phyloP scores from a whole-genome alignment of 1,284 basidiomycete genomes.

The Trichosporon asahii region DNA sequence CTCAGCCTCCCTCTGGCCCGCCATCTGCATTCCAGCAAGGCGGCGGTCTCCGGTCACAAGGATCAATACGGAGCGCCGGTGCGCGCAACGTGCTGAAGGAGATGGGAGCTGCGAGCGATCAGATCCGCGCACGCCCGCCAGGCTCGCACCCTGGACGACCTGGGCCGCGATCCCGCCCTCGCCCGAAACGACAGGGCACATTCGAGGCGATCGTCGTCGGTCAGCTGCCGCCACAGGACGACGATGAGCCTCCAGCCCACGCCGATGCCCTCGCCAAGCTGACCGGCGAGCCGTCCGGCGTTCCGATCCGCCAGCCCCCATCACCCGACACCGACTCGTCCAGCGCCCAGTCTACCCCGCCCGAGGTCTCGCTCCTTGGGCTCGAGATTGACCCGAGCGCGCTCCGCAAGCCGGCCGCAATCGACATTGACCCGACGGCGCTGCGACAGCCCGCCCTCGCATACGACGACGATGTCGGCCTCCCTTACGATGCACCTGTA shows the following conservation, averaged over 20 bases:
- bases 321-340: background rate
- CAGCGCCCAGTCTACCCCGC: background rate
- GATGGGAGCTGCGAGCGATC: constrained; percentile 5
- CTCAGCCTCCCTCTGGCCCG: background rate
- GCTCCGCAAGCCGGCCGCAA: background rate
- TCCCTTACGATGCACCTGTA: constrained; percentile 1
- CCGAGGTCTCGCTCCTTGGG: background rate
- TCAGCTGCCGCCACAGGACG: background rate
- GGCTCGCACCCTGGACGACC: constrained; percentile 3
- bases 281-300: background rate
- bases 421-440: background rate
- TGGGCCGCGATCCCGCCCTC: background rate
- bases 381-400: background rate
- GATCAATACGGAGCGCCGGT: background rate
- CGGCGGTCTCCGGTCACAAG: background rate
- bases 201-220: constrained; percentile 28
- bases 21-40: background rate
- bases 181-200: constrained; percentile 14
- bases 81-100: constrained; percentile 3
- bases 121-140: background rate
- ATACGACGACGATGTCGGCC: background rate
- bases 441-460: background rate
- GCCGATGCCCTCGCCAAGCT: background rate
- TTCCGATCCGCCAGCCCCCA: background rate
- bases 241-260: background rate